phyloP scores from a whole-genome alignment of 208 protist species.

The Crithidia fasciculata region DNA sequence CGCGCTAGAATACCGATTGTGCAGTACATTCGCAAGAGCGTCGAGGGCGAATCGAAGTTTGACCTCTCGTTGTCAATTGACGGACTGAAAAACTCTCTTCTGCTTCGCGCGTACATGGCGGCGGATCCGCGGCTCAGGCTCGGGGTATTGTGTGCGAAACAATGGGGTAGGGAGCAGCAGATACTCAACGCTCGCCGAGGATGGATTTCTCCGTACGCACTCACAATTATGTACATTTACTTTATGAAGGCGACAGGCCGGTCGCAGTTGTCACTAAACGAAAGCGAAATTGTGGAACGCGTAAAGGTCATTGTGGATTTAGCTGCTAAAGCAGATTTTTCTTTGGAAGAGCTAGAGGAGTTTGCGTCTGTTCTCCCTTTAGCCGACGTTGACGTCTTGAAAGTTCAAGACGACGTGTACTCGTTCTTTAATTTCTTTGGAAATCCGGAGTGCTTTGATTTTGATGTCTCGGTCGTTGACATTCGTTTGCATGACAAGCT shows the following conservation, averaged over 20 bases:
- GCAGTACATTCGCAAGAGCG: slow-evolving; percentile 30
- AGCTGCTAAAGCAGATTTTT: neutral
- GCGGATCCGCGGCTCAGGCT: slow-evolving; percentile 57
- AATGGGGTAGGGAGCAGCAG: slow-evolving; percentile 65
- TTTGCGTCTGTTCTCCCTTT: slow-evolving; percentile 40
- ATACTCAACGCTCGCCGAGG: slow-evolving; percentile 77
- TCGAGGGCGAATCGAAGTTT: slow-evolving; percentile 38
- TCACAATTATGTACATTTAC: slow-evolving; percentile 86
- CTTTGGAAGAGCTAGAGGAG: slow-evolving; percentile 25
- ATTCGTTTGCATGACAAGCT: slow-evolving; percentile 50
- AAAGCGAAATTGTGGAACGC: slow-evolving; percentile 35
- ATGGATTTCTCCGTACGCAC: slow-evolving; percentile 86
- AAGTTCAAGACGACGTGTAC: slow-evolving; percentile 52
- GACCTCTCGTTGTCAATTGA: slow-evolving; percentile 82
- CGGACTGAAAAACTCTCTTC: slow-evolving; percentile 70
- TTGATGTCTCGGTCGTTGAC: slow-evolving; percentile 76
- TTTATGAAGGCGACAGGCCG: slow-evolving; percentile 57
- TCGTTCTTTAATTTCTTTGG: slow-evolving; percentile 73
- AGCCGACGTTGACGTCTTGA: slow-evolving; percentile 22
- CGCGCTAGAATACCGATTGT: slow-evolving; percentile 77
- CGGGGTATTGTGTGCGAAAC: slow-evolving; percentile 61
- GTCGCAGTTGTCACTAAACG: slow-evolving; percentile 33
- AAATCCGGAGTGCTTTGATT: slow-evolving; percentile 56
- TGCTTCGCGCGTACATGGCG: slow-evolving; percentile 74
- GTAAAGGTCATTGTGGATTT: slow-evolving; percentile 26